These are phyloP conservation scores for Talaromyces rugulosus DNA, from an alignment of 2,329 filamentous ascomycete genomes.

Conservation along the genomic window DNA sequence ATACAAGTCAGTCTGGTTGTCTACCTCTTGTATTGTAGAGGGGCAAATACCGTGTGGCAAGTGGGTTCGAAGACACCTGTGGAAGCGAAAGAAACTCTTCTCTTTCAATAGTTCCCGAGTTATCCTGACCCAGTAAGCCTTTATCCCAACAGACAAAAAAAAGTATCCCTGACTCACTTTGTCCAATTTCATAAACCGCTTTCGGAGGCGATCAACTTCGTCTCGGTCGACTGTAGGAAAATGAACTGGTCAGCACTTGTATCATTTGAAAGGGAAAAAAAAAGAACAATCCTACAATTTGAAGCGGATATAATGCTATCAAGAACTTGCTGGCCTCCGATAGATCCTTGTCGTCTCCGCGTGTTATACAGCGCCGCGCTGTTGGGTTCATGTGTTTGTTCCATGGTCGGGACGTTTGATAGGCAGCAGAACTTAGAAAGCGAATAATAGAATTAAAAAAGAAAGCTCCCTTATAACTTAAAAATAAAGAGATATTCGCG, in stretches of 20 bases:
- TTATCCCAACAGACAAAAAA: neutral
- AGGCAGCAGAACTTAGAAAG: neutral
- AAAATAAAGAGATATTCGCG: neutral
- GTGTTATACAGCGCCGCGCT: conserved; percentile 43
- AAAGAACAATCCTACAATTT: conserved; percentile 67
- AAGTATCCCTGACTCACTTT: conserved; percentile 60
- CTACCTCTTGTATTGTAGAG: neutral
- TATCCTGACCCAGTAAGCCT: conserved; percentile 60
- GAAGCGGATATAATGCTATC: conserved; percentile 95
- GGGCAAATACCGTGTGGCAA: conserved; percentile 76
- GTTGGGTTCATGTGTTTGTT: conserved; percentile 32
- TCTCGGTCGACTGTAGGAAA: conserved; percentile 76
- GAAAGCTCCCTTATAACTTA: neutral
- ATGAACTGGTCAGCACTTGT: neutral
- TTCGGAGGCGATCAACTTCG: conserved; percentile 90
- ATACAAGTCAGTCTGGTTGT: neutral
- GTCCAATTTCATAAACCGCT: conserved; percentile 98
- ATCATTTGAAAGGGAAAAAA: neutral
- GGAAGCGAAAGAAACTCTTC: conserved; percentile 96
- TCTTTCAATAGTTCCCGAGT: conserved; percentile 96
- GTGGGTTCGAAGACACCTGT: conserved; percentile 95
- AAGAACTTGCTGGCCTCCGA: conserved; percentile 64
- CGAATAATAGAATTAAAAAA: neutral
- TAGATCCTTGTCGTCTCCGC: conserved; percentile 38
- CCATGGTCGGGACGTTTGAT: conserved; percentile 21